Evolutionary conservation across 108 stramenopile species (phyloP), one percentile per base, ranked within the genome.

Genomic region (Schizochytrium sp.): DNA sequence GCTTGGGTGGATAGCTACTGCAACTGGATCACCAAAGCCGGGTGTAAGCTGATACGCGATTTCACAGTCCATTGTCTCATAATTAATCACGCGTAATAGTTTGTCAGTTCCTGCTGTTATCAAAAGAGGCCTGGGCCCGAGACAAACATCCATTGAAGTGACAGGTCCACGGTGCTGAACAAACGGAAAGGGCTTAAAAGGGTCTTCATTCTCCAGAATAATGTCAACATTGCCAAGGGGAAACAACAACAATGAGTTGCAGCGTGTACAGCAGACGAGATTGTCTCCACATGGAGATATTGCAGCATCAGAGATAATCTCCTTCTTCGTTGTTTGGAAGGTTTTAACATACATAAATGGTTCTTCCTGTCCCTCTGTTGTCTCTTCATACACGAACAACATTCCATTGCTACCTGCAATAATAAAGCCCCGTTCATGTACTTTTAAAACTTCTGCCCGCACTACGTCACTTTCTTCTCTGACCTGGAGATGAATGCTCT

Each of bases 31-130:
- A n/a, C 88, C 90, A 59, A 41, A 58, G 49, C 72, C 76, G 8
- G 76, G 76, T 38, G 76, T 40, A 12, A 91, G 64, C 49, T 87
- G 73, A 44, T 91, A 89, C 10, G 42, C 61, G 45, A 89, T 61
- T 60, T 91, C 88, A 87, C 91, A 91, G 40, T 87, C 50, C 72
- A 58, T 28, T 55, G 59, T 92, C 64, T 56, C 40, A 61, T 61
- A 89, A 72, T 92, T 91, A 83, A 90, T 89, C 42, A 92, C 46
- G 55, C 92, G 72, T 46, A 90, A 55, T 40, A 72, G 28, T 38
- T 76, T 44, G 59, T 92, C 92, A 28, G 55, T 13, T 41, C 89
- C 76, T 38, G 53, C 17, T 5, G 92, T 90, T 5, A 57, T 87
- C 46, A 90, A 55, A n/a, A 91, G 89, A 1, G 91, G 87, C 46